Base-by-base conservation (phyloP, 257 asterid species). In the Solanum commersonii region DNA sequence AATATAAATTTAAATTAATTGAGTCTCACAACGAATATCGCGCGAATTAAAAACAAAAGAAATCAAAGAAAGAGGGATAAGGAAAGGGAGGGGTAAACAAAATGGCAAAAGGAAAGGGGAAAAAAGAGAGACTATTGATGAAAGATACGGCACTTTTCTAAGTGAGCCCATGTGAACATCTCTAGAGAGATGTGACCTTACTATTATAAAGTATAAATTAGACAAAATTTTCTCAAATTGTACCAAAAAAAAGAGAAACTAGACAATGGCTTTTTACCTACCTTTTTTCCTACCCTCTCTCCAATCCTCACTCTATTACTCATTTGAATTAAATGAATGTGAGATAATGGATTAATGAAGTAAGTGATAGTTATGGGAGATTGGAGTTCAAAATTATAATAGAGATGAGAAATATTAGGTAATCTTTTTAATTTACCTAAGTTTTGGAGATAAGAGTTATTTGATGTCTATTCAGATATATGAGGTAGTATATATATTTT, bases 101-200 rank as follows among this genome's bases (percentile, higher is more conserved):
- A 25, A 27, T 6, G 6, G 44, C 27, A 5, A 56, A 60, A 84
- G 79, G 73, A 11, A 88, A 31, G 71, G 40, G 67, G 3, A 12
- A 59, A 1, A 59, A 18, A 20, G 63, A 27, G 34, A 67, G 16
- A 27, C 20, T 8, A 31, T 63, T 71, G 81, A 85, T 85, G 87
- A 67, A 85, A 63, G 87, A 67, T 35, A 85, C 22, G 29, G 9
- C 49, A 85, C 74, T 46, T 85, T 38, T 72, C 44, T 49, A 67
- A 88, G 77, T 49, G 70, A 87, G 77, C 82, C 81, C 91, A 90
- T 88, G 93, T 87, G 91, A 87, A 87, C 89, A 90, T 87, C 90
- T 87, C 88, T 83, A 77, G 65, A 59, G 38, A 90, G 88, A 88
- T 74, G 90, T 67, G 90, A 90, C 91, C 85, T 67, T 29, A 18